These are phyloP conservation scores for Anisodus tanguticus DNA, from an alignment of 257 asterid genomes.

Conservation along the genomic window DNA sequence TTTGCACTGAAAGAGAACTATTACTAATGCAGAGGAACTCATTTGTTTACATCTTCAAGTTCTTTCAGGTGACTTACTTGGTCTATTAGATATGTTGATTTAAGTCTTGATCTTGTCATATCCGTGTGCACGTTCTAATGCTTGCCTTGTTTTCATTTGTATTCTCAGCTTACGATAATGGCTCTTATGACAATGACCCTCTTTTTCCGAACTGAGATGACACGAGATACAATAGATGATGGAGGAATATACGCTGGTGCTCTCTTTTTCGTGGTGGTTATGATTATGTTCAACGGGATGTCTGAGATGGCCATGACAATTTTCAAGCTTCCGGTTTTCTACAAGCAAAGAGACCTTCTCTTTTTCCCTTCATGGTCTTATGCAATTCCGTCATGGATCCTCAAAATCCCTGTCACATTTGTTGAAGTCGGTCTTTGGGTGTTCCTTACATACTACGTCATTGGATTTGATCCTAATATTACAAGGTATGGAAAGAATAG, in stretches of 20 bases:
- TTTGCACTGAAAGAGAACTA: slow-evolving; percentile 57
- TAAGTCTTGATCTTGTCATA: not conserved
- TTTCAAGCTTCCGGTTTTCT: slow-evolving; percentile 75
- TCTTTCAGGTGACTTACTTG: slow-evolving; percentile 49
- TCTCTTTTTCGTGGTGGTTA: slow-evolving; percentile 46
- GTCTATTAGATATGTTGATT: not conserved
- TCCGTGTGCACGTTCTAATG: not conserved
- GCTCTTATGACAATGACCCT: slow-evolving; percentile 45
- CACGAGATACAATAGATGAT: slow-evolving; percentile 39
- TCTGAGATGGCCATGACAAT: slow-evolving; percentile 68
- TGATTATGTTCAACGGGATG: slow-evolving; percentile 67
- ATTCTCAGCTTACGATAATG: slow-evolving; percentile 51
- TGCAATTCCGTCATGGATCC: slow-evolving; percentile 68
- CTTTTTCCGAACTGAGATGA: slow-evolving; percentile 63
- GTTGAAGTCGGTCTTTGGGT: slow-evolving; percentile 62
- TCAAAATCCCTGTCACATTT: slow-evolving; percentile 59
- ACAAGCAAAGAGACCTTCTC: slow-evolving; percentile 71
- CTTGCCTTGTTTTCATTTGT: slow-evolving; percentile 21
- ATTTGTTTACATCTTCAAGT: slow-evolving; percentile 56
- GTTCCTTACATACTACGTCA: slow-evolving; percentile 58
- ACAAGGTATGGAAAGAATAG: slow-evolving; percentile 47
- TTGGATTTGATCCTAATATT: slow-evolving; percentile 68
- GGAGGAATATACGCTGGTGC: slow-evolving; percentile 59
- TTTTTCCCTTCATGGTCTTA: slow-evolving; percentile 81
- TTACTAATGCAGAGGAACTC: slow-evolving; percentile 69